These are phyloP conservation scores for Solanum piurae DNA, from an alignment of 257 asterid species.

Conservation along the genomic window DNA sequence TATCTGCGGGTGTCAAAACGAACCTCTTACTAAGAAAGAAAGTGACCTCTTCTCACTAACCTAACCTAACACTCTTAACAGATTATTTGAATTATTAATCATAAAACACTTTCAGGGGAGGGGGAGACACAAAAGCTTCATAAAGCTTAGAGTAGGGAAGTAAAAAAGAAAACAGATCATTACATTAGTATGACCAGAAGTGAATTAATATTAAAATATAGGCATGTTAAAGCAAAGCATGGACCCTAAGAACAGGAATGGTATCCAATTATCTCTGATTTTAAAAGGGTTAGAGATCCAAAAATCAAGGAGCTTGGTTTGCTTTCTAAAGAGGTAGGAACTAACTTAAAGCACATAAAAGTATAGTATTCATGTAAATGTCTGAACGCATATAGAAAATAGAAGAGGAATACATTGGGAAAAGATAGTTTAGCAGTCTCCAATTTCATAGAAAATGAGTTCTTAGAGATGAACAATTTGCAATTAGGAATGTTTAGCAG, in stretches of 20 bases:
- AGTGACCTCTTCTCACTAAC: neutral
- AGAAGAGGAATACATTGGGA: neutral
- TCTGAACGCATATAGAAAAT: neutral
- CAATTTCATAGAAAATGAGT: neutral
- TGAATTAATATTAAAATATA: neutral
- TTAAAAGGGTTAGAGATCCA: neutral
- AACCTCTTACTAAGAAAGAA: neutral
- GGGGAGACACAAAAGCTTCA: neutral
- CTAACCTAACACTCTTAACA: neutral
- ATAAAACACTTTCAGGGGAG: neutral
- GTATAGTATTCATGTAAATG: neutral
- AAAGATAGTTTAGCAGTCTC: neutral
- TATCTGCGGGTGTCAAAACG: neutral
- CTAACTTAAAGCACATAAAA: neutral
- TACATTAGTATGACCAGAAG: neutral
- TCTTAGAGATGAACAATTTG: neutral
- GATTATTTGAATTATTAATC: neutral
- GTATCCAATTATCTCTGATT: neutral
- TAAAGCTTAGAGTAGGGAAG: neutral
- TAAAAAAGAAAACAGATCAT: neutral
- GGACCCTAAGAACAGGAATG: neutral
- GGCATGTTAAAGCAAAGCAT: neutral
- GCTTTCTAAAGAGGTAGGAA: neutral
- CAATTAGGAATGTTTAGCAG: neutral
- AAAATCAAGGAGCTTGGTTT: neutral